These are phyloP conservation scores for Pythium myriotylum DNA, from an alignment of 352 stramenopile species.

Conservation along the genomic window DNA sequence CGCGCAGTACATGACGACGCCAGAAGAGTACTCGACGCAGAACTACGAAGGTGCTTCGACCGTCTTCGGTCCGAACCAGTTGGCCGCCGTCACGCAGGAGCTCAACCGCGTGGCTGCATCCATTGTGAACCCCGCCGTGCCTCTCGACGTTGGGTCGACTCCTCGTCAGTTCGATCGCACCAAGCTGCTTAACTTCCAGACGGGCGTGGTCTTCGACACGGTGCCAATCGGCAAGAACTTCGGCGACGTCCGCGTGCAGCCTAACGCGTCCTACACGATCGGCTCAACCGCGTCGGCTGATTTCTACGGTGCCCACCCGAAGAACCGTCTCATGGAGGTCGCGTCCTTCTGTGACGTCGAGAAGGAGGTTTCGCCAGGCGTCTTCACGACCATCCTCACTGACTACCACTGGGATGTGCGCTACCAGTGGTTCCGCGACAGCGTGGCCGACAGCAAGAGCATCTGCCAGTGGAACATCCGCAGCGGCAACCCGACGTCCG, in stretches of 20 bases:
- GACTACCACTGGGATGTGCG: constrained; percentile 61
- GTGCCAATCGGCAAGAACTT: constrained; percentile 28
- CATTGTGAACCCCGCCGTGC: constrained; percentile 25
- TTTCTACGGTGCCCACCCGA: constrained; percentile 53
- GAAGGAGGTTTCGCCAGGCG: constrained; percentile 20
- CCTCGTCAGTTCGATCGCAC: constrained; percentile 41
- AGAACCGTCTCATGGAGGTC: constrained; percentile 41
- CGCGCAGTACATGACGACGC: constrained; percentile 62
- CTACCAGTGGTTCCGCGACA: constrained; percentile 38
- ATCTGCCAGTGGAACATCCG: constrained; percentile 55
- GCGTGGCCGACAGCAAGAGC: constrained; percentile 38
- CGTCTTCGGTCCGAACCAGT: constrained; percentile 67
- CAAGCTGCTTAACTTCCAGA: constrained; percentile 40
- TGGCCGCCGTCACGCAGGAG: constrained; percentile 58
- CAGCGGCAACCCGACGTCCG: constrained; percentile 28
- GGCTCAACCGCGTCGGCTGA: constrained; percentile 34
- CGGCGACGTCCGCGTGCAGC: constrained; percentile 31
- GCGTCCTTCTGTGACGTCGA: constrained; percentile 61
- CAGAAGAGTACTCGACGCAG: constrained; percentile 62
- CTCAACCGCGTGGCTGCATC: constrained; percentile 39
- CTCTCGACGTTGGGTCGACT: constrained; percentile 35
- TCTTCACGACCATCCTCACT: constrained; percentile 41
- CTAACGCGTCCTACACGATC: constrained; percentile 30
- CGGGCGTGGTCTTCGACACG: constrained; percentile 42
- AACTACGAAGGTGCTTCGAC: constrained; percentile 77